Evolutionary conservation across 139 green algal species (phyloP).

Genomic region (Chloropicon primus): DNA sequence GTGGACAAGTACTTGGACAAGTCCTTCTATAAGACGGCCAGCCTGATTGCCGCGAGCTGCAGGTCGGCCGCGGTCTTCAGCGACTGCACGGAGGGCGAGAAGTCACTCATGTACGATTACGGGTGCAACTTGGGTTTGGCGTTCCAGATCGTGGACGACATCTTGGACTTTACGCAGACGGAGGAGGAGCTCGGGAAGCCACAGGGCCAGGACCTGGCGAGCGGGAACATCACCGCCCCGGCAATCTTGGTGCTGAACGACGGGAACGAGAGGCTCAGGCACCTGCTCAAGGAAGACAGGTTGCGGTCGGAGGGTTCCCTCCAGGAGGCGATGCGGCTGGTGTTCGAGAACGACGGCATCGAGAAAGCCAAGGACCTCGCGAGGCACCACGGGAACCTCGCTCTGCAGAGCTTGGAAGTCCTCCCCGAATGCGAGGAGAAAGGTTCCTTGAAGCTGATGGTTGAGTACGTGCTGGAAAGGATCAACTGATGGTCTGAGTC

Average conservation of each 20-base stretch:
- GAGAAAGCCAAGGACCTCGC: conserved; percentile 48
- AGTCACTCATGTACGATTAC: conserved; percentile 88
- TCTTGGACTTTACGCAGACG: conserved; percentile 95
- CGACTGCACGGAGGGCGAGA: conserved; percentile 43
- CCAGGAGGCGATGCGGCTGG: conserved; percentile 50
- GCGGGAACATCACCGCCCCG: conserved; percentile 91
- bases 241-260: conserved; percentile 74
- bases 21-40: conserved; percentile 95
- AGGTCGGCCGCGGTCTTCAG: conserved; percentile 79
- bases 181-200: conserved; percentile 91
- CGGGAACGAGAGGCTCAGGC: conserved; percentile 42
- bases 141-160: conserved; percentile 94
- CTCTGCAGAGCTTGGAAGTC: conserved; percentile 42
- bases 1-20: conserved; percentile 88
- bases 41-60: conserved; percentile 89
- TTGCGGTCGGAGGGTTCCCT: conserved; percentile 66
- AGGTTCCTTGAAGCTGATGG: conserved; percentile 72
- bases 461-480: conserved; percentile 87
- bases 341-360: conserved; percentile 23
- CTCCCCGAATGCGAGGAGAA: conserved; percentile 61
- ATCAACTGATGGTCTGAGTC: conserved; percentile 77
- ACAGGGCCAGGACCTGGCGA: conserved; percentile 86
- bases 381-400: conserved; percentile 45
- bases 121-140: conserved; percentile 90
- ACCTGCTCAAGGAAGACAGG: conserved; percentile 58